Base-by-base conservation (phyloP, 140 eudicot species). In the Oenanthe javanica region DNA sequence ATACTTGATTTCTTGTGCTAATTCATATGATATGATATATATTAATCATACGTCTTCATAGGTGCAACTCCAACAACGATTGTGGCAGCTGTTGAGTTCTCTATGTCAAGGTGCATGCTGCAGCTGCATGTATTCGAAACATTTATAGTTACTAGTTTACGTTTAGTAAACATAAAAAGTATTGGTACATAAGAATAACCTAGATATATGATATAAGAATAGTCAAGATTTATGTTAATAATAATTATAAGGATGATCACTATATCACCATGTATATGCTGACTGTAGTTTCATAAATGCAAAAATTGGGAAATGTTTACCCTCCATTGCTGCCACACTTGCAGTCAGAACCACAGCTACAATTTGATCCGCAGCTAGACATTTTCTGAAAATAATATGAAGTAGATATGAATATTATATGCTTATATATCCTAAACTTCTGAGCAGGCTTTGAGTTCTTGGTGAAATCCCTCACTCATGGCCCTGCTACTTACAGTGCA, bases 331-430 rank as follows among this genome's bases (percentile, higher is more conserved):
- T 85, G 77, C 93, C 93, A 61, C 93, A 89, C 67, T 83, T 78
- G 86, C 92, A 89, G 88, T 84, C 59, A 76, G 90, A 87, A 47
- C 93, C 93, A 55, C 88, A 86, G 87, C 86, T 52, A 86, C 57
- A 51, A 51, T 51, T 51, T 13, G 57, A 51, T 51, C 57, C 57
- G 6, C 57, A 51, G 57, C 57, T 51, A 51, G 92, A 89, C 92
- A 89, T 89, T 78, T 80, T 84, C 40, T 27, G 77, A n/a, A 9
- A 19, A 31, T 25, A 77, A 36, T 36, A 36, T 36, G 40, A 36
- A 36, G 40, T 27, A 50, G 5, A 55, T 55, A 55, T 55, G 9
- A 55, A 55, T 55, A 1, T 8, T 57, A 57, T 57, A 57, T 16
- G 18, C 7, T 42, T 42, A 14, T 8, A 12, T 69, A 43, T 46